These are phyloP conservation scores for Colletotrichum lindemuthianum DNA, from an alignment of 2,329 filamentous ascomycete genomes.

Conservation along the genomic window DNA sequence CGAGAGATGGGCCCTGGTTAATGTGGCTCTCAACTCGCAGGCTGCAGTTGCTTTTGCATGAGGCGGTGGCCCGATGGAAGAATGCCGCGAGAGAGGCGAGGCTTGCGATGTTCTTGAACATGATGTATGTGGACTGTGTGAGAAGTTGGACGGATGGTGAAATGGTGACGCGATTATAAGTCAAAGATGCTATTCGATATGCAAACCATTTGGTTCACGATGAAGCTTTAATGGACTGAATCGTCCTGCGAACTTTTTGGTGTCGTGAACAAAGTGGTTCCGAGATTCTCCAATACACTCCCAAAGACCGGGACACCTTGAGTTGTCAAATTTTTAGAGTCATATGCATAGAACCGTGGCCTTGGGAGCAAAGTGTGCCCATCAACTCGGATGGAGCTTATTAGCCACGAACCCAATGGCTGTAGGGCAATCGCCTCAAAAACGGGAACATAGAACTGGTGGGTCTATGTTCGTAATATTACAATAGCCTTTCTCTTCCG, in stretches of 20 bases:
- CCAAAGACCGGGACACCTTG: no score
- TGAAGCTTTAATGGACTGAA: neutral
- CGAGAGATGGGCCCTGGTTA: constrained; percentile 18
- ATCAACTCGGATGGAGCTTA: no score
- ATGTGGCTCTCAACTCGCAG: constrained; percentile 10
- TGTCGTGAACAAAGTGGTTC: neutral
- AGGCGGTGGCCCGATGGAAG: neutral
- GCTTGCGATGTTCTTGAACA: neutral
- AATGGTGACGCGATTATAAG: neutral
- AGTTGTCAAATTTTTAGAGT: no score
- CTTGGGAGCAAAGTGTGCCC: neutral
- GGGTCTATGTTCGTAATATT: no score
- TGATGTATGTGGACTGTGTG: neutral
- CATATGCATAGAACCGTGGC: neutral
- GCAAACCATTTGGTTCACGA: no score
- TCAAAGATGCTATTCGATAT: no score
- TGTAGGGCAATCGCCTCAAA: no score
- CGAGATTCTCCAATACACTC: neutral
- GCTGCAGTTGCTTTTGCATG: neutral
- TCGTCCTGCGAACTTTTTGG: neutral
- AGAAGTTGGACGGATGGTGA: neutral
- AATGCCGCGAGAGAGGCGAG: neutral
- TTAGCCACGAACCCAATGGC: no score
- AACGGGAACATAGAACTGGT: no score
- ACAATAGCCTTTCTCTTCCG: no score